Conservation (phyloP, 2,329 filamentous ascomycete species). For the Alternaria burnsii region DNA sequence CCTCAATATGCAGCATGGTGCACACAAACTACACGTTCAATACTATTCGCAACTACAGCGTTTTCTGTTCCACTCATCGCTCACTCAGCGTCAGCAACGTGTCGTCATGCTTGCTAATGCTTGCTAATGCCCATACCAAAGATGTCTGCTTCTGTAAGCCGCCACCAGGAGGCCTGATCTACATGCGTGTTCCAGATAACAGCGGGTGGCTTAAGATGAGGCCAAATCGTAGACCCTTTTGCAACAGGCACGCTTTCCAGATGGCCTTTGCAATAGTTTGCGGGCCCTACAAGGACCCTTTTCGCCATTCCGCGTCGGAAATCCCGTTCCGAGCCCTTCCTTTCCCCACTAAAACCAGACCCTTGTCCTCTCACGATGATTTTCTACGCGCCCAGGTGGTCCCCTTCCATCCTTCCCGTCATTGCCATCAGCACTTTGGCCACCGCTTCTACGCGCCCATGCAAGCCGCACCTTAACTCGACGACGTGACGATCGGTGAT, state of each 20-base stretch:
- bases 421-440: background rate
- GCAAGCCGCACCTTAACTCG: constrained; percentile 34
- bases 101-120: constrained; percentile 1
- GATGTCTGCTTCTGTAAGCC: background rate
- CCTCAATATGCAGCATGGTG: background rate
- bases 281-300: background rate
- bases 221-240: background rate
- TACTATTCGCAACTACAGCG: background rate
- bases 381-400: constrained; percentile 12
- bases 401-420: constrained; percentile 1
- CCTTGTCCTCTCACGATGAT: constrained; percentile 10
- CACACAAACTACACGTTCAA: background rate
- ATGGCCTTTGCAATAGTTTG: background rate
- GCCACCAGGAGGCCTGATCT: background rate
- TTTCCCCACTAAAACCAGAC: constrained; percentile 4
- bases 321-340: constrained; percentile 8
- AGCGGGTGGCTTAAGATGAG: constrained; percentile 5
- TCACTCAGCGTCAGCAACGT: background rate
- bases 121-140: background rate
- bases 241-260: constrained; percentile 1
- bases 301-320: constrained; percentile 1
- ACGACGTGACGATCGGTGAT: constrained; percentile 18
- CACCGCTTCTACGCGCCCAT: constrained; percentile 26
- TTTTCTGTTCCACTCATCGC: background rate
- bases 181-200: background rate